These are phyloP conservation scores for Penicillium chermesinum DNA, from an alignment of 495 filamentous ascomycete species.

Conservation along the genomic window DNA sequence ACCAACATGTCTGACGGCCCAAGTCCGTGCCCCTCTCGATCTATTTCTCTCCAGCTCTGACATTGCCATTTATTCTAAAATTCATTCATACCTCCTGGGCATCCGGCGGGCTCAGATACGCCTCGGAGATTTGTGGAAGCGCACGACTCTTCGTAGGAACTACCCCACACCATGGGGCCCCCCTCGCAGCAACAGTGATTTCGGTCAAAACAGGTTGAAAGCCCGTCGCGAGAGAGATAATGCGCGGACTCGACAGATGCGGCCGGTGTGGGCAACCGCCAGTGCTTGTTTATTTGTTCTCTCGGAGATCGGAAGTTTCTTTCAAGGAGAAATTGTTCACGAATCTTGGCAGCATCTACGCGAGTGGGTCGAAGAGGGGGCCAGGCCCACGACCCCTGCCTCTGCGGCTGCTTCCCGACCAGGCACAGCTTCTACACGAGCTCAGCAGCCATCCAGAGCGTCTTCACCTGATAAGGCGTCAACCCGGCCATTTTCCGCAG, in stretches of 20 bases:
- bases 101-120: conserved; percentile 77
- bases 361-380: conserved; percentile 48
- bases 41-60: conserved; percentile 76
- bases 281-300: conserved; percentile 82
- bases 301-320: conserved; percentile 75
- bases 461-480: conserved; percentile 2
- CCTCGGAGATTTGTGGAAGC: conserved; percentile 79
- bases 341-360: conserved; percentile 64
- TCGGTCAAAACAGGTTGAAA: conserved; percentile 49
- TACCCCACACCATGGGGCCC: conserved; percentile 65
- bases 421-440: conserved; percentile 30
- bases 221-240: conserved; percentile 55
- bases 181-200: conserved; percentile 53
- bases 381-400: conserved; percentile 7
- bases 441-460: conserved; percentile 4
- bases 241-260: conserved; percentile 55
- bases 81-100: conserved; percentile 81
- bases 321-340: conserved; percentile 84
- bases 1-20: conserved; percentile 63
- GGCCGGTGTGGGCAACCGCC: conserved; percentile 80
- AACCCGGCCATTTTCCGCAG: conserved; percentile 10
- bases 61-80: conserved; percentile 68
- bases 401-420: conserved; percentile 33
- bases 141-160: conserved; percentile 66
- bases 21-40: conserved; percentile 76